A percentile compares a stretch with the other conserved stretches of the same genome.
phyloP scores from a whole-genome alignment of 441 rosid genomes.

The Hura crepitans region DNA sequence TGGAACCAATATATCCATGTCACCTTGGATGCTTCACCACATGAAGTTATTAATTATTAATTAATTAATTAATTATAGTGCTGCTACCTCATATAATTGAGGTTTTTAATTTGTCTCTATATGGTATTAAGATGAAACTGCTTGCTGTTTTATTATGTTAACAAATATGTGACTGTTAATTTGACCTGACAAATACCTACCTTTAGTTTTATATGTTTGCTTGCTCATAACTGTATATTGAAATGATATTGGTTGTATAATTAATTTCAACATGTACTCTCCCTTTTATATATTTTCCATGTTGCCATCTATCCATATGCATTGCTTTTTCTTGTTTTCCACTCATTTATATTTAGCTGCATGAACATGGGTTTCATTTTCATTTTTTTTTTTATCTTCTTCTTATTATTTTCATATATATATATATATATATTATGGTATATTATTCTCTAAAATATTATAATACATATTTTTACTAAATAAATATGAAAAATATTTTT shows the following conservation, averaged over 20 bases:
- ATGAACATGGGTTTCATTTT: too few relatives aligned
- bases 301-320: too few relatives aligned
- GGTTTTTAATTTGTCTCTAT: conserved; percentile 24
- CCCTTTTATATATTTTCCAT: not conserved
- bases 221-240: conserved; percentile 2
- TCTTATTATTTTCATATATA: too few relatives aligned
- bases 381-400: too few relatives aligned
- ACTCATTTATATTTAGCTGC: too few relatives aligned
- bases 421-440: too few relatives aligned
- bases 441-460: too few relatives aligned
- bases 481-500: too few relatives aligned
- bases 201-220: not conserved
- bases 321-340: too few relatives aligned
- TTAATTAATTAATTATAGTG: not conserved
- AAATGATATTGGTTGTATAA: not conserved
- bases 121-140: not conserved
- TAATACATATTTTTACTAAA: too few relatives aligned
- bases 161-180: not conserved
- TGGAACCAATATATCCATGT: conserved; percentile 56
- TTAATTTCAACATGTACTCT: too few relatives aligned
- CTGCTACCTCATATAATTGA: not conserved
- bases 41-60: conserved; percentile 18
- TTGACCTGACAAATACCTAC: not conserved
- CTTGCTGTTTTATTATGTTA: not conserved
- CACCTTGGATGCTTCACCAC: conserved; percentile 58